These are phyloP conservation scores for Trametes sp. DNA, from an alignment of 1,284 basidiomycete species.

Conservation along the genomic window DNA sequence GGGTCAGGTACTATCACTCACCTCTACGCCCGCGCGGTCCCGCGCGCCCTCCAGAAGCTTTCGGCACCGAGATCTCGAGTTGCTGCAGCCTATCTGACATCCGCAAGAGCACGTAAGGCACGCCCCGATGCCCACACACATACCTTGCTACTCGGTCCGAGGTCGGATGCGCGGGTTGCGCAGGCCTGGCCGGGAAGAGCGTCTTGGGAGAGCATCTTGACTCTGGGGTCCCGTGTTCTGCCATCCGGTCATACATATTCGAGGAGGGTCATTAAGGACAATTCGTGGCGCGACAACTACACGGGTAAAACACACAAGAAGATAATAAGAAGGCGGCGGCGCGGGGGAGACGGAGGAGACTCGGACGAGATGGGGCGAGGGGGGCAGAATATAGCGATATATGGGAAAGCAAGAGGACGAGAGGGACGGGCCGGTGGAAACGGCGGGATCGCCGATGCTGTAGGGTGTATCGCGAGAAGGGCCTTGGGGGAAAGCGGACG, in stretches of 20 bases:
- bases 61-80: conserved; percentile 7
- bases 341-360: conserved; percentile 1
- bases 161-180: no score
- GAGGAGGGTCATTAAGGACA: conserved; percentile 19
- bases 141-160: neutral
- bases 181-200: no score
- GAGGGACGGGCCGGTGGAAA: conserved; percentile 17
- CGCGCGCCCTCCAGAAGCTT: neutral
- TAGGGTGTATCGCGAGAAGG: conserved; percentile 27
- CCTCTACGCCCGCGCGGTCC: neutral
- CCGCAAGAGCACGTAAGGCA: neutral
- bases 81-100: neutral
- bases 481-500: neutral
- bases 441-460: conserved; percentile 7
- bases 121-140: neutral
- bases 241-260: conserved; percentile 3
- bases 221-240: no score
- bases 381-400: conserved; percentile 36
- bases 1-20: conserved; percentile 6
- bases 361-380: no score
- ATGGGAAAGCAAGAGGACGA: conserved; percentile 29
- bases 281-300: conserved; percentile 30
- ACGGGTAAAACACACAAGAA: conserved; percentile 32
- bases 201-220: neutral
- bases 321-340: conserved; percentile 11